Percentiles rank a stretch among this genome's conserved stretches.
Evolutionary conservation across 2,329 filamentous ascomycete species (phyloP).

Genomic region (Pseudocercospora musae): DNA sequence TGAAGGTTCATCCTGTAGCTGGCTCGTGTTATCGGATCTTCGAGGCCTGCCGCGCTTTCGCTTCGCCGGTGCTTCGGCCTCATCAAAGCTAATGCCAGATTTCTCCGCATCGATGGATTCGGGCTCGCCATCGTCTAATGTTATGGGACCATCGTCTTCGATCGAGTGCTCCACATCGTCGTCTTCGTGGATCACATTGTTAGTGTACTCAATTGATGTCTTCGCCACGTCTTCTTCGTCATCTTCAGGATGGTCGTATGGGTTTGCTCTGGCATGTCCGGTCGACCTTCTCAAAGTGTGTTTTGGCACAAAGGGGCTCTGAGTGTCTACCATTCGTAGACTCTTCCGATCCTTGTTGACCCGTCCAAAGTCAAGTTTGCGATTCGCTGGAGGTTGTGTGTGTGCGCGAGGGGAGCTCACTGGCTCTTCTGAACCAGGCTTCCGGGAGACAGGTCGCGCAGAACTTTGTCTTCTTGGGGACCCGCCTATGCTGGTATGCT

Average conservation of each 20-base stretch:
- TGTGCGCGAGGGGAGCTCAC: constrained; percentile 8
- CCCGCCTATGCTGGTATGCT: constrained; percentile 56
- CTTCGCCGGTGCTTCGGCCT: constrained; percentile 11
- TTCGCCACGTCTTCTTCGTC: constrained; percentile 16
- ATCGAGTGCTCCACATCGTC: constrained; percentile 23
- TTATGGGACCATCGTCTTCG: constrained; percentile 17
- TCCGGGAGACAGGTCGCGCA: constrained; percentile 46
- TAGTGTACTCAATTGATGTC: constrained; percentile 18
- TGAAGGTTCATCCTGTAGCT: constrained; percentile 3
- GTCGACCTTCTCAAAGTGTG: constrained; percentile 28
- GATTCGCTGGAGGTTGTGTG: constrained; percentile 30
- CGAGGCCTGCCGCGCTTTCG: constrained; percentile 20
- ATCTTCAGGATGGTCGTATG: constrained; percentile 25
- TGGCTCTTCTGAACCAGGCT: constrained; percentile 15
- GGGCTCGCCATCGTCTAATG: constrained; percentile 16
- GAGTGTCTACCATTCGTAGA: constrained; percentile 25
- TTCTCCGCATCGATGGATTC: constrained; percentile 13
- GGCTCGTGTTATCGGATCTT: constrained; percentile 22
- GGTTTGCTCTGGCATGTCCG: constrained; percentile 20
- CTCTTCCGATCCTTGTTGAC: constrained; percentile 29
- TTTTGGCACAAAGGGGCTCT: constrained; percentile 34
- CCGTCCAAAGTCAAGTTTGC: constrained; percentile 33
- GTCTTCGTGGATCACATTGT: constrained; percentile 13
- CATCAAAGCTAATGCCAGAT: constrained; percentile 10
- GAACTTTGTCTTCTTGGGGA: constrained; percentile 62